Evolutionary conservation across 768 basidiomycete genomes (phyloP), one percentile per base, ranked within the genome.

Genomic region (Cubamyces lactineus): DNA sequence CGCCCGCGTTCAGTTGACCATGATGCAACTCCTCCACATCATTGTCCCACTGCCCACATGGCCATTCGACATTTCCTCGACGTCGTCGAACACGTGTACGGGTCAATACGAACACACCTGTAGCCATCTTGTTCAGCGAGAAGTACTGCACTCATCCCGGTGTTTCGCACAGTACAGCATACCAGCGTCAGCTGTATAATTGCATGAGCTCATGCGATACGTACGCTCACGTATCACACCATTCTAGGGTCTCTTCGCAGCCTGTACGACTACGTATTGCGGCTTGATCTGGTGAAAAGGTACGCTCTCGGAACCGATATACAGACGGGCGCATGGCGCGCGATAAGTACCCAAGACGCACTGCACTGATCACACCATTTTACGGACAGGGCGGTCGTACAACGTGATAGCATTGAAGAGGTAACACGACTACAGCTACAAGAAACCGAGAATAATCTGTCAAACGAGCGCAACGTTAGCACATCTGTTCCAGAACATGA

Each of bases 391-490:
- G 17, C 9, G 28, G 57, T 59, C 57, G 56, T 63, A 63, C 62
- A 64, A 54, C 57, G 54, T 46, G 24, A 60, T 64, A 28, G 48
- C 54, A 64, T 62, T 64, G 48, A 28, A 41, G 42, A 26, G 38
- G 40, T 50, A 39, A 59, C 39, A 45, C 58, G 63, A 56, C 63
- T 64, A 64, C 63, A 60, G 63, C 63, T 64, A 64, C 63, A 64
- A 40, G 53, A n/a, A 56, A 64, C 63, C 63, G 63, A 47, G 54
- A 64, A 64, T 64, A 64, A 64, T 42, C 63, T 64, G 58, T 24
- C 16, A 30, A 39, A 34, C 11, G n/a, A 13, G 4, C 24, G 21
- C 9, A 30, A 34, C 5, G 21, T 63, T 40, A 58, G 55, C 50
- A 38, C 23, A 16, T 24, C 38, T 24, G 46, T 21, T 13, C 5